Evolutionary conservation across 2,329 filamentous ascomycete genomes (phyloP), one percentile per base, ranked within the genome.

Genomic region (Calonectria naviculata): DNA sequence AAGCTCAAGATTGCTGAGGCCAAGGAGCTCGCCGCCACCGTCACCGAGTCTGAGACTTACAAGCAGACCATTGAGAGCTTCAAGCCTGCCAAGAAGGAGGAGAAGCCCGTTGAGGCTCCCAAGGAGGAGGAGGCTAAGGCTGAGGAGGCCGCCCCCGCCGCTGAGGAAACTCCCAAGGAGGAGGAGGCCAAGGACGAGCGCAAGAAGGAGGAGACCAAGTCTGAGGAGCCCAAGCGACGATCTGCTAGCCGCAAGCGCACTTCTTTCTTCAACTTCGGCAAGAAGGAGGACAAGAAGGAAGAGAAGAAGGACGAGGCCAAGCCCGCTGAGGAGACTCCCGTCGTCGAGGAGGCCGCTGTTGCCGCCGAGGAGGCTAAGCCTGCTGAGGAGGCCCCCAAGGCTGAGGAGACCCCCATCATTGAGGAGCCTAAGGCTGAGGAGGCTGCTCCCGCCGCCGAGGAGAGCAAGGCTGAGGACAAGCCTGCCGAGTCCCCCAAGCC

Each of bases 1-100:
- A 95, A 97, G 90, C 86, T 90, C 80, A 94, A 95, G 88, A 90
- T 94, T 65, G 89, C 92, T 63, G 95, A 97, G 87, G 95, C 95
- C 80, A 97, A 97, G 89, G 93, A 93, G 79, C 87, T 94, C 70
- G 93, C 92, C 80, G 88, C 93, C 75, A 89, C 89, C 67, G 90
- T 98, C 78, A 90, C 90, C 74, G 91, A 92, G 84, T 93, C 92
- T 79, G 95, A 98, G 85, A 90, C 91, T 71, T 99, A 98, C 92
- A 98, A 98, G 92, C 88, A 90, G 79, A 92, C 94, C 75, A 85
- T 97, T 24, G 93, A 95, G 86, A 93, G 92, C 81, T 85, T 90
- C 77, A 90, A 90, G 84, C 88, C 88, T 42, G 80, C 83, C 65
- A 83, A 85, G 80, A 86, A 88, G 82, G 84, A 85, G 76, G 81